Evolutionary conservation across 2,329 filamentous ascomycete species (phyloP), one percentile per base, ranked within the genome.

Genomic region (Raffaelea arxii): DNA sequence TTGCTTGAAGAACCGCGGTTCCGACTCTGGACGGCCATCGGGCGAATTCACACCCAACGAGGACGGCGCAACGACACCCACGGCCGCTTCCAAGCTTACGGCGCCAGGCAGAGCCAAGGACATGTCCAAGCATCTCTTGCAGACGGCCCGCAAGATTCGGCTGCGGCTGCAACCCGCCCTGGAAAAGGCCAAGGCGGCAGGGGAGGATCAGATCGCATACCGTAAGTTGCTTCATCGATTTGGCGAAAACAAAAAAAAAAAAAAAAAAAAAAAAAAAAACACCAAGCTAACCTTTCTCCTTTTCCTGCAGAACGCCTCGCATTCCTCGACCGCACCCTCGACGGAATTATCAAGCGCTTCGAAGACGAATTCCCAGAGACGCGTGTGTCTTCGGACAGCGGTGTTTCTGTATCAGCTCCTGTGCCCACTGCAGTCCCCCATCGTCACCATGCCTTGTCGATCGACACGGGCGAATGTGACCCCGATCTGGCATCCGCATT

Each of bases 361-460:
- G 92, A 97, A 62, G 86, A 94, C 60, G 91, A 97, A 63, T 97
- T 89, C 57, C 92, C 92, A 0, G 91, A 97, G 59, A 94, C 86
- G 1, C 80, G 87, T 30, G 70, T 69, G 46, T 56, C 56, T 14
- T 53, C 53, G 10, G 58, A 62, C 43, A 57, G 59, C 30, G 58
- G 57, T 19, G 50, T 57, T 4, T 60, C 58, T 2, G 48, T 56
- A n/a, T 53, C 55, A n/a, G 41, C 52, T 6, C n/a, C n/a, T n/a
- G 53, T 37, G 48, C 43, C 37, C 57, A 51, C 54, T 10, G 42
- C 35, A 6, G 25, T 21, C 6, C 16, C 16, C 6, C 36, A 12
- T 23, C 50, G 32, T 30, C 46, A 54, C 1, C 52, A 53, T 19
- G 54, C 51, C n/a, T 55, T 52, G 4, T 54, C 59, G 4, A 24